Conservation (phyloP, 805 yeast species). For the Pachysolen tannophilus region DNA sequence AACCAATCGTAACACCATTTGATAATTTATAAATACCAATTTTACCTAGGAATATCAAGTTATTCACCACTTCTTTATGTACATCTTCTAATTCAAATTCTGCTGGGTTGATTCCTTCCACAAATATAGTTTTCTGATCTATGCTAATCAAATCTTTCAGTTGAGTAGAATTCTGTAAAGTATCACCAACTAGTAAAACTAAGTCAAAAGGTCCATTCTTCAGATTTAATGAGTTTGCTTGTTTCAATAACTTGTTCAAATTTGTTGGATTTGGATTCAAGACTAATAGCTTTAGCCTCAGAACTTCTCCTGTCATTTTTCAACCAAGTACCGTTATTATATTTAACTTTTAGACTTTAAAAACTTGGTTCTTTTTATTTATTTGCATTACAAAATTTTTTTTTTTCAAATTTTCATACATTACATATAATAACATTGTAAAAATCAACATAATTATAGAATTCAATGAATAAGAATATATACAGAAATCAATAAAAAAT, state of each 20-base stretch:
- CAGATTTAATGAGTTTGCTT: conserved; percentile 38
- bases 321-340: no score
- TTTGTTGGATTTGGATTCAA: conserved; percentile 35
- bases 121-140: conserved; percentile 13
- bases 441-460: no score
- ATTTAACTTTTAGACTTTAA: no score
- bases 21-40: conserved; percentile 30
- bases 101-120: conserved; percentile 12
- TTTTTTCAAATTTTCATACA: no score
- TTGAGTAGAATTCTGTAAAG: conserved; percentile 10
- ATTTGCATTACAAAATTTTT: no score
- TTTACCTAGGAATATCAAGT: conserved; percentile 25
- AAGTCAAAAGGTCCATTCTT: conserved; percentile 65
- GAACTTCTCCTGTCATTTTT: no score
- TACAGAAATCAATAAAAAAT: no score
- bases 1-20: conserved; percentile 41
- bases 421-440: no score
- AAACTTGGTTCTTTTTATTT: no score
- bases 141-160: conserved; percentile 7
- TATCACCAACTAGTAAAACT: conserved; percentile 45
- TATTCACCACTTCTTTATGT: conserved; percentile 14
- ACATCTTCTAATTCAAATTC: no score
- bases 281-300: conserved; percentile 21
- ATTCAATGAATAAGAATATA: no score
- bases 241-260: conserved; percentile 34